These are phyloP conservation scores for Allantophomopsis lycopodina DNA, from an alignment of 2,329 filamentous ascomycete species.

Conservation along the genomic window DNA sequence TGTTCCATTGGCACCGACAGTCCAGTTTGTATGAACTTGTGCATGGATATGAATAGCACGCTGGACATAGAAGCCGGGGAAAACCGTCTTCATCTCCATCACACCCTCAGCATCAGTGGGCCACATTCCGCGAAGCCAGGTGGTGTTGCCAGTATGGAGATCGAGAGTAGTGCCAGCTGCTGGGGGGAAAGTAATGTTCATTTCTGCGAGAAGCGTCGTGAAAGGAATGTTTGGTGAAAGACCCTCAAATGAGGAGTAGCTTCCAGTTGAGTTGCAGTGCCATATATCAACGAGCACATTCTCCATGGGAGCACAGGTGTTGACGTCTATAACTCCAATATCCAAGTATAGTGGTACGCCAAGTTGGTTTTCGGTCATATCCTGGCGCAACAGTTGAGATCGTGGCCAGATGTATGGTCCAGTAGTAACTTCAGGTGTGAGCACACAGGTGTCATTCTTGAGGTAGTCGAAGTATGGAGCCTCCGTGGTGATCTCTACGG, in stretches of 20 bases:
- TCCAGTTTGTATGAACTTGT: slow-evolving; percentile 26
- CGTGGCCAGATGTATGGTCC: slow-evolving; percentile 31
- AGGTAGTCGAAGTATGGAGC: too few species aligned
- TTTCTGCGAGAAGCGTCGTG: slow-evolving; percentile 13
- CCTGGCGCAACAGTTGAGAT: slow-evolving; percentile 15
- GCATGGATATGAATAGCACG: slow-evolving; percentile 29
- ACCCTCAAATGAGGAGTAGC: slow-evolving; percentile 16
- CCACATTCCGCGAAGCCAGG: slow-evolving; percentile 27
- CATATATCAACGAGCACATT: slow-evolving; percentile 22
- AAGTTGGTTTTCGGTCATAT: slow-evolving; percentile 20
- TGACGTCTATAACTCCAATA: slow-evolving; percentile 23
- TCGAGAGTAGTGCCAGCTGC: slow-evolving; percentile 5
- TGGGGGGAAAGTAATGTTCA: slow-evolving; percentile 13
- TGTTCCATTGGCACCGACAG: slow-evolving; percentile 25
- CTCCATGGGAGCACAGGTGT: slow-evolving; percentile 23
- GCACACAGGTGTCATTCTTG: slow-evolving; percentile 26
- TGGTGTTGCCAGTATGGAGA: slow-evolving; percentile 19
- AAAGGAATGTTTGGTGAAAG: slow-evolving; percentile 18
- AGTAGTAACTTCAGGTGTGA: slow-evolving; percentile 35
- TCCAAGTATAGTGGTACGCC: slow-evolving; percentile 20
- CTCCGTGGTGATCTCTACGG: too few species aligned
- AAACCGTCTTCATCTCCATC: slow-evolving; percentile 25
- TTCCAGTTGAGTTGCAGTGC: slow-evolving; percentile 23
- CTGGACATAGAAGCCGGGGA: slow-evolving; percentile 21
- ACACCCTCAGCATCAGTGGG: slow-evolving; percentile 19